Evolutionary conservation across 768 basidiomycete genomes (phyloP).

Genomic region (Pleurotus eryngii): DNA sequence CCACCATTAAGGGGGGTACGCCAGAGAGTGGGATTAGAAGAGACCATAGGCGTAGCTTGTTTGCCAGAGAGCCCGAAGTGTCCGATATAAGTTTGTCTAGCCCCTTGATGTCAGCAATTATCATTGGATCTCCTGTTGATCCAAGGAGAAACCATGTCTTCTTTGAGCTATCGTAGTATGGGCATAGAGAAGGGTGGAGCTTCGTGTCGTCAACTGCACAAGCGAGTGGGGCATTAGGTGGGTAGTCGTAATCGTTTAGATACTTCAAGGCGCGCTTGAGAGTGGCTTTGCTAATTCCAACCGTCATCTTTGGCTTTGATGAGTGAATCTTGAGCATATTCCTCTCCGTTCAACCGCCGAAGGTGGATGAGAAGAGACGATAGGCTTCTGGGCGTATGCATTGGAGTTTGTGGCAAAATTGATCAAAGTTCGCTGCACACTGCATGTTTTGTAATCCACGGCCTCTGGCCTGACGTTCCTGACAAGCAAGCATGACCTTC

Average conservation of each 20-base stretch:
- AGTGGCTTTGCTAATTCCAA: conserved; percentile 13
- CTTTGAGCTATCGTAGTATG: conserved; percentile 19
- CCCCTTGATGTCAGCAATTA: conserved; percentile 18
- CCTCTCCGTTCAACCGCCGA: not conserved
- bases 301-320: conserved; percentile 19
- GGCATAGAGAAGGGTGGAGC: conserved; percentile 18
- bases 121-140: conserved; percentile 14
- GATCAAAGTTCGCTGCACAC: conserved; percentile 17
- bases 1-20: conserved; percentile 10
- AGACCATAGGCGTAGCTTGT: conserved; percentile 7
- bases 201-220: conserved; percentile 35
- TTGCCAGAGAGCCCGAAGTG: not conserved
- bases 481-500: conserved; percentile 13
- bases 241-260: conserved; percentile 4
- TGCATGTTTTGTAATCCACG: conserved; percentile 24
- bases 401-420: conserved; percentile 17
- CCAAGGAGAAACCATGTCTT: conserved; percentile 24
- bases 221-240: conserved; percentile 21
- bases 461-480: conserved; percentile 18
- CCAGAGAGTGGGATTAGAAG: conserved; percentile 9
- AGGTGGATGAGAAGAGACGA: conserved; percentile 9
- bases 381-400: conserved; percentile 18
- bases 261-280: conserved; percentile 16
- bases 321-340: conserved; percentile 1
- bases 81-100: conserved; percentile 15